These are phyloP conservation scores for Dactylellina parvicollis DNA, from an alignment of 2,329 filamentous ascomycete genomes.

Conservation along the genomic window DNA sequence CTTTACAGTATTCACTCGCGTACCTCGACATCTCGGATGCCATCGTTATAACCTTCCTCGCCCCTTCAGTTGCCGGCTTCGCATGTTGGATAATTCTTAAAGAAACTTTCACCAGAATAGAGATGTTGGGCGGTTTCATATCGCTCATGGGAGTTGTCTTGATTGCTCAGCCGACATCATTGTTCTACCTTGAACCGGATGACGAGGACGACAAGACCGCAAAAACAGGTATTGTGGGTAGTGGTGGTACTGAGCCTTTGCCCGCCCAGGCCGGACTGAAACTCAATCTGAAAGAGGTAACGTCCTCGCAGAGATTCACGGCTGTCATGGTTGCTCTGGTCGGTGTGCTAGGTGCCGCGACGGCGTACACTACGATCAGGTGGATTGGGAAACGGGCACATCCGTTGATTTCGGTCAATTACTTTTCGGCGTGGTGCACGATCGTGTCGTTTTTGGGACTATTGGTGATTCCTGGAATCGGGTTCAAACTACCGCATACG, in stretches of 20 bases:
- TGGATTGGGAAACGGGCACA: conserved; percentile 83
- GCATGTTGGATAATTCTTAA: conserved; percentile 77
- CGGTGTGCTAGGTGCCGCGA: conserved; percentile 79
- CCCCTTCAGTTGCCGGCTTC: conserved; percentile 81
- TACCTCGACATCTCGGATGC: conserved; percentile 88
- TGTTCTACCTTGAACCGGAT: conserved; percentile 63
- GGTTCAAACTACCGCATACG: conserved; percentile 68
- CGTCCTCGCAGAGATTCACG: conserved; percentile 72
- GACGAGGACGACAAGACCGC: conserved; percentile 9
- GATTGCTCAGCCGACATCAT: conserved; percentile 76
- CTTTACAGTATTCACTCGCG: conserved; percentile 68
- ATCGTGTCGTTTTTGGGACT: conserved; percentile 74
- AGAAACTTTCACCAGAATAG: conserved; percentile 80
- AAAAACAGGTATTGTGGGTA: conserved; percentile 51
- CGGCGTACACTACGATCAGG: conserved; percentile 78
- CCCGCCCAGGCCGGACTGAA: conserved; percentile 51
- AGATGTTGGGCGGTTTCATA: conserved; percentile 78
- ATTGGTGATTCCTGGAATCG: conserved; percentile 67
- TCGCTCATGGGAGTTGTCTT: conserved; percentile 82
- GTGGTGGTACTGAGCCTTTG: conserved; percentile 59
- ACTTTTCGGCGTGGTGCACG: conserved; percentile 77
- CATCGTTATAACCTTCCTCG: conserved; percentile 87
- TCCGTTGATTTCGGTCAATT: conserved; percentile 84
- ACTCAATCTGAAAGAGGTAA: conserved; percentile 59
- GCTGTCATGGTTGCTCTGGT: conserved; percentile 78